Evolutionary conservation across 2,329 filamentous ascomycete species (phyloP).

Genomic region (Talaromyces sp.): DNA sequence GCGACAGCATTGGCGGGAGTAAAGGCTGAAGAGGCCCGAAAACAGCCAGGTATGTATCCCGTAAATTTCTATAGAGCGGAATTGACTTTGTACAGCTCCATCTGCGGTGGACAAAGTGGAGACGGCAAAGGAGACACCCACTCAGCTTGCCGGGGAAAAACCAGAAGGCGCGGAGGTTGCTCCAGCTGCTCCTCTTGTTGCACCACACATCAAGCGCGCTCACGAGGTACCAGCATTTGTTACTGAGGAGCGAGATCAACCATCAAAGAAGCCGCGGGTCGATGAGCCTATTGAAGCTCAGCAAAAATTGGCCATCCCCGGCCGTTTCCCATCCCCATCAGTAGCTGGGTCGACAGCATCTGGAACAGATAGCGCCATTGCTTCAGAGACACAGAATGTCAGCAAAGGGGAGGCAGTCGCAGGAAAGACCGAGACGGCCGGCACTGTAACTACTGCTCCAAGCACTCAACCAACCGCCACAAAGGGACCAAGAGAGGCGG

Average conservation of each 20-base stretch:
- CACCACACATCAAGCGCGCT: conserved; percentile 32
- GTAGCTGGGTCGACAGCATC: conserved; percentile 13
- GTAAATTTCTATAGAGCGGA: background rate
- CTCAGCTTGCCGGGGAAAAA: background rate
- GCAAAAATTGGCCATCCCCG: conserved; percentile 7
- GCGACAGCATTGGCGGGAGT: background rate
- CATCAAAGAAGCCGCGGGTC: conserved; percentile 35
- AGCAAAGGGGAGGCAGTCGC: background rate
- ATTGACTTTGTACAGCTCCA: background rate
- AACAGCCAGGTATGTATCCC: conserved; percentile 11
- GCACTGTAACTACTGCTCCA: background rate
- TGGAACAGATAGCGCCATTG: conserved; percentile 8
- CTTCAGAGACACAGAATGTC: conserved; percentile 2
- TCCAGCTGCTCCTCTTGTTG: conserved; percentile 18
- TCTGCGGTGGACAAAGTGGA: background rate
- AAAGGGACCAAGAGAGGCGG: background rate
- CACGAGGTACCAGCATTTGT: conserved; percentile 33
- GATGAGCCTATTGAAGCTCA: conserved; percentile 23
- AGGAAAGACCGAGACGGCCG: background rate
- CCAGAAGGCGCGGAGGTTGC: conserved; percentile 13
- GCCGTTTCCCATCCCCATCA: conserved; percentile 15
- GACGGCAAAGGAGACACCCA: background rate
- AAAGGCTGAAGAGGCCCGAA: background rate
- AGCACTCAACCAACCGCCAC: background rate
- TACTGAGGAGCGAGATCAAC: conserved; percentile 31